Evolutionary conservation across 495 filamentous ascomycete genomes (phyloP).

Genomic region (Hypoxylon trugodes): DNA sequence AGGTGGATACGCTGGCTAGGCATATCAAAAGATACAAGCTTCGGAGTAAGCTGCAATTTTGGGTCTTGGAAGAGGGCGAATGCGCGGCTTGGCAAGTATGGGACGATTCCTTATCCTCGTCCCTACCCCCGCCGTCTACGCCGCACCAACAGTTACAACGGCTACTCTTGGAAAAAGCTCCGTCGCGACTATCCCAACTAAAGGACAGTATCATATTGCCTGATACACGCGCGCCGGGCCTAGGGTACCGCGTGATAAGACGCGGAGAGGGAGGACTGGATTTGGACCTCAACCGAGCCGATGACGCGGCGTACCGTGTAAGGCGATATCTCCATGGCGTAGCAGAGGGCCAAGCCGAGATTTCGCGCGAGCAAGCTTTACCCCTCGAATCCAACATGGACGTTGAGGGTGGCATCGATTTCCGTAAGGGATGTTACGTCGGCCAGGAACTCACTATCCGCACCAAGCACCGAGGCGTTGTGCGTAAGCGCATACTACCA

Average conservation of each 20-base stretch:
- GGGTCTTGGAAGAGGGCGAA: constrained; percentile 69
- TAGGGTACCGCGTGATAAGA: constrained; percentile 69
- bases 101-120: constrained; percentile 48
- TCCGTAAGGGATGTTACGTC: constrained; percentile 95
- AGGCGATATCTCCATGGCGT: constrained; percentile 81
- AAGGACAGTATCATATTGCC: constrained; percentile 52
- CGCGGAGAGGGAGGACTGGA: constrained; percentile 43
- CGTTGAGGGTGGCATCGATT: constrained; percentile 82
- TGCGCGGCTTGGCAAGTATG: constrained; percentile 73
- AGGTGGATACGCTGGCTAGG: constrained; percentile 66
- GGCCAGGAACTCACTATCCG: constrained; percentile 96
- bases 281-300: constrained; percentile 40
- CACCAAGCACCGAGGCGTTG: constrained; percentile 91
- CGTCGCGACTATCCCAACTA: not conserved
- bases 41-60: constrained; percentile 76
- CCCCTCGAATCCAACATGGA: constrained; percentile 89
- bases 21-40: constrained; percentile 87
- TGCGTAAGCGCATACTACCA: constrained; percentile 89
- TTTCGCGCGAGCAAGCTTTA: constrained; percentile 71
- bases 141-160: not conserved
- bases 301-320: constrained; percentile 65
- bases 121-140: constrained; percentile 1
- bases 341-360: constrained; percentile 83
- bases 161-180: too few species aligned
- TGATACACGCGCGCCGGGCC: constrained; percentile 72